These are phyloP conservation scores for Fusarium heterosporum DNA, from an alignment of 2,329 filamentous ascomycete species.

Conservation along the genomic window DNA sequence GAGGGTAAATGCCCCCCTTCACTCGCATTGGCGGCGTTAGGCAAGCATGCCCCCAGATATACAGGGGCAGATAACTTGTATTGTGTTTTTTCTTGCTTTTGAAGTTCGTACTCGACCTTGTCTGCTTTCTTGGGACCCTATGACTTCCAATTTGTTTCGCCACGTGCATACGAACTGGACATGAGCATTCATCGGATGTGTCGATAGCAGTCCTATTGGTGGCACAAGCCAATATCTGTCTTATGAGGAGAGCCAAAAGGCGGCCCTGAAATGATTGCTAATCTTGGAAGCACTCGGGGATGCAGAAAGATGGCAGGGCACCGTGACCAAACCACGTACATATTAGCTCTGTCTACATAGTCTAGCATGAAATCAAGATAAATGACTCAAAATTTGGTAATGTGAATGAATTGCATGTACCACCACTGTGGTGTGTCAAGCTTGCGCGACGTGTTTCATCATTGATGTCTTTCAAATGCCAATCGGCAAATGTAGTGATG, in stretches of 20 bases:
- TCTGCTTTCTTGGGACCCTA: conserved; percentile 1
- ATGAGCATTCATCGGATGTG: neutral
- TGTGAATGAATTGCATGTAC: neutral
- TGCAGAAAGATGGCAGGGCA: conserved; percentile 5
- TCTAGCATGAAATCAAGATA: conserved; percentile 15
- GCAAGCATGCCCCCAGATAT: conserved; percentile 21
- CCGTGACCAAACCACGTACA: conserved; percentile 14
- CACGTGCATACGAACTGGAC: conserved; percentile 1
- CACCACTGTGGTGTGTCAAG: neutral
- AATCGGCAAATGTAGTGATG: too few relatives aligned
- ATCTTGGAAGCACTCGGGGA: conserved; percentile 12
- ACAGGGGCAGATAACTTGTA: conserved; percentile 19
- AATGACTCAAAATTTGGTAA: neutral
- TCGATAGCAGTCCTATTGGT: neutral
- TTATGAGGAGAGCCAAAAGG: conserved; percentile 5
- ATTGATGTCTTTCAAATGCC: neutral
- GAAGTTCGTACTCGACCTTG: conserved; percentile 4
- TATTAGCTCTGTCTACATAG: conserved; percentile 12
- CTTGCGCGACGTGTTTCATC: neutral
- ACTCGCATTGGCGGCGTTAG: conserved; percentile 40
- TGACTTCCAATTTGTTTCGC: conserved; percentile 18
- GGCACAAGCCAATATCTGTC: conserved; percentile 5
- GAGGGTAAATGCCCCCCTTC: conserved; percentile 17
- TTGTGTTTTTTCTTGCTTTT: conserved; percentile 20
- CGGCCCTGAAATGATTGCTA: conserved; percentile 6